Percentiles rank a stretch among this genome's conserved stretches.
Evolutionary conservation across 2,329 filamentous ascomycete genomes (phyloP).

Genomic region (Phialemonium atrogriseum): DNA sequence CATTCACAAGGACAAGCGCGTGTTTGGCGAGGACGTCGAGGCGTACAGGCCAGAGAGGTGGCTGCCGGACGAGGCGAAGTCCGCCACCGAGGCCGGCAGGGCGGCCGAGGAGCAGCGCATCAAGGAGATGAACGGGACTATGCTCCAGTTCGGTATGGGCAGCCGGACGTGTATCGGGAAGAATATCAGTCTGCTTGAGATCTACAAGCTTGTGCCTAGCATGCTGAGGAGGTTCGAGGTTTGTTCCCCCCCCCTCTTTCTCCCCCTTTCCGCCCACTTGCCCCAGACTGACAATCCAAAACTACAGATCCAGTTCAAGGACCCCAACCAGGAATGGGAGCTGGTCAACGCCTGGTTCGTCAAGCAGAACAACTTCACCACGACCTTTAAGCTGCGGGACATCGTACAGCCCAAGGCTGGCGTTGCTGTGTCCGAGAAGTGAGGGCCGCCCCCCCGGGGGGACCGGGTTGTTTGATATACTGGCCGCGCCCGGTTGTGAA

Average conservation of each 20-base stretch:
- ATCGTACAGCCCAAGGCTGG: slow-evolving; percentile 27
- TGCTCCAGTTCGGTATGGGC: slow-evolving; percentile 68
- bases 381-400: slow-evolving; percentile 33
- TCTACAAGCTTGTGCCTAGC: slow-evolving; percentile 54
- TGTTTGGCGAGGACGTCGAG: slow-evolving; percentile 63
- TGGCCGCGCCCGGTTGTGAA: too few relatives aligned
- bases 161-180: slow-evolving; percentile 63
- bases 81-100: slow-evolving; percentile 50
- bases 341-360: slow-evolving; percentile 56
- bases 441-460: too few relatives aligned
- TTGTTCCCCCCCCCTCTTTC: slow-evolving; percentile 13
- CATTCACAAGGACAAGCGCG: slow-evolving; percentile 56
- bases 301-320: slow-evolving; percentile 41
- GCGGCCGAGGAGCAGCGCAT: slow-evolving; percentile 42
- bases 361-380: slow-evolving; percentile 48
- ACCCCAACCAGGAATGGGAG: slow-evolving; percentile 48
- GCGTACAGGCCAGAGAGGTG: slow-evolving; percentile 62
- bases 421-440: not conserved
- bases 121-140: slow-evolving; percentile 58
- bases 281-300: slow-evolving; percentile 1
- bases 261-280: too few relatives aligned
- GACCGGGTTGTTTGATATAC: too few relatives aligned
- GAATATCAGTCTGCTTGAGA: slow-evolving; percentile 55
- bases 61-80: slow-evolving; percentile 33
- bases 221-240: slow-evolving; percentile 58